A percentile compares a stretch with the other conserved stretches of the same genome.
phyloP scores from a whole-genome alignment of 2,329 filamentous ascomycete species.

The Chaetomiaceae sp. region DNA sequence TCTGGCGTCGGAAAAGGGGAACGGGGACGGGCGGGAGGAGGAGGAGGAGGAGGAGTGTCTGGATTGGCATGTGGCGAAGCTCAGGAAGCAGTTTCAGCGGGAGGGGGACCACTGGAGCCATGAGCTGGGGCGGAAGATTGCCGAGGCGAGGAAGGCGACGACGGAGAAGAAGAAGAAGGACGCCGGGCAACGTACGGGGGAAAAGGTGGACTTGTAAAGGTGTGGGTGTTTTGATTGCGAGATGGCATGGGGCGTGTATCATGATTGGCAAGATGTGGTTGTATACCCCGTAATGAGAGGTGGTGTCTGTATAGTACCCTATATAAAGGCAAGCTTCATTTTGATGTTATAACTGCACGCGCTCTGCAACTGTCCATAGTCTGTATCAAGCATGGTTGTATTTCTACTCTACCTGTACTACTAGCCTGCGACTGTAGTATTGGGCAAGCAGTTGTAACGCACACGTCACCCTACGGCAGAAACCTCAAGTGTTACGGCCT shows the following conservation, averaged over 20 bases:
- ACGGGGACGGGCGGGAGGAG: conserved; percentile 23
- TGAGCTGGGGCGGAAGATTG: conserved; percentile 37
- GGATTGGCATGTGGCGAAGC: conserved; percentile 48
- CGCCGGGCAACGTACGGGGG: not conserved
- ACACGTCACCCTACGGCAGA: too few species aligned
- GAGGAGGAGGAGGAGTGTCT: conserved; percentile 40
- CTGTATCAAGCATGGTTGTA: too few species aligned
- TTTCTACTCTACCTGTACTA: too few species aligned
- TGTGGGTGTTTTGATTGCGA: too few species aligned
- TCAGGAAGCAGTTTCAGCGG: conserved; percentile 36
- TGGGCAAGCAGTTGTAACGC: too few species aligned
- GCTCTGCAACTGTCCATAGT: too few species aligned
- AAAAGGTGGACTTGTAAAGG: conserved; percentile 8
- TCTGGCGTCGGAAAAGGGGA: conserved; percentile 11
- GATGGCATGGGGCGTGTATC: not conserved
- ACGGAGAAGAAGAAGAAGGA: not conserved
- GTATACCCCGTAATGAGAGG: too few species aligned
- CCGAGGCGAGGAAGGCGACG: not conserved
- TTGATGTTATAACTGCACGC: too few species aligned
- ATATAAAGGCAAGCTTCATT: too few species aligned
- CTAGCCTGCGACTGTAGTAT: too few species aligned
- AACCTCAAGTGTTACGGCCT: too few species aligned
- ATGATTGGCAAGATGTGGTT: not conserved
- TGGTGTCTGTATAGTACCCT: too few species aligned
- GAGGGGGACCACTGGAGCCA: conserved; percentile 44